These are phyloP conservation scores for Cynara cardunculus DNA, from an alignment of 129 eudicot species.

Conservation along the genomic window DNA sequence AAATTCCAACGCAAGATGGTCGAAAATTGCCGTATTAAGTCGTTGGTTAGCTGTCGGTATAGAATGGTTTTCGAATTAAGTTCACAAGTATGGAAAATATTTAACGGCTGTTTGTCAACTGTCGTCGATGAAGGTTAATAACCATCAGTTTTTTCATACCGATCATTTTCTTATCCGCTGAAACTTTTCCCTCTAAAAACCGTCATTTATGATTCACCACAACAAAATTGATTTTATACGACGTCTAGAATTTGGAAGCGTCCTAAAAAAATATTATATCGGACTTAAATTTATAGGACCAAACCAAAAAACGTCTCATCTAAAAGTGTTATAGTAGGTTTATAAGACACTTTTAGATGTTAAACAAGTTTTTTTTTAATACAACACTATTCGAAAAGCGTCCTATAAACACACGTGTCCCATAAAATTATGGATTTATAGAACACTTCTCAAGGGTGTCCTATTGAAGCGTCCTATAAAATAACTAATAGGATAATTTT, in stretches of 20 bases:
- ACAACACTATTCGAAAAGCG: neutral
- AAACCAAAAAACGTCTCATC: no score
- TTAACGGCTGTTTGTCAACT: neutral
- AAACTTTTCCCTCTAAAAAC: neutral
- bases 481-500: no score
- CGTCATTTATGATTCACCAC: neutral
- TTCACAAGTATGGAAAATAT: neutral
- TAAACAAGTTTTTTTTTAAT: no score
- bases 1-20: neutral
- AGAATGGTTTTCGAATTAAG: neutral
- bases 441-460: no score
- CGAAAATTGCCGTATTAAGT: no score
- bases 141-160: neutral
- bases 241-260: no score
- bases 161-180: neutral
- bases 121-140: neutral
- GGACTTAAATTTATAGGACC: neutral
- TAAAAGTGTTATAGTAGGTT: no score
- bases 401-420: no score
- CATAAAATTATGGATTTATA: no score
- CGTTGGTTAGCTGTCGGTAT: neutral
- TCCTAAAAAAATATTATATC: no score
- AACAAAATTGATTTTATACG: neutral
- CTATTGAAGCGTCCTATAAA: no score
- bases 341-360: neutral